phyloP scores from a whole-genome alignment of 495 filamentous ascomycete species.

The Amniculicola lignicola region DNA sequence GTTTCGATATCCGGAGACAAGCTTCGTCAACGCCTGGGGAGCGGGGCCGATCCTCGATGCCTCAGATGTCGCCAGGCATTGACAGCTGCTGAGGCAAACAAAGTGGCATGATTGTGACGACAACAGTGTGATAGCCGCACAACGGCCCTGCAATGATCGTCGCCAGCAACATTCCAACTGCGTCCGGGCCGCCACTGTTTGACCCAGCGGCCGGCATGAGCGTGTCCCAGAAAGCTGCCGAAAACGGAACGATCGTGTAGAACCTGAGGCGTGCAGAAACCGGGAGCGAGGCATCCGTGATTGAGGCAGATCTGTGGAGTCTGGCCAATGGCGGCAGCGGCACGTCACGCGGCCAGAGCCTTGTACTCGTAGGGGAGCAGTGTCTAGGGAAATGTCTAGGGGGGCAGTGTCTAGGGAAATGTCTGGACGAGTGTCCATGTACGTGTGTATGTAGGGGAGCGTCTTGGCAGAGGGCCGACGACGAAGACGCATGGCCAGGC shows the following conservation, averaged over 20 bases:
- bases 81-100: slow-evolving; percentile 21
- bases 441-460: no score
- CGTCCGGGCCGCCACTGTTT: neutral
- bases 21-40: neutral
- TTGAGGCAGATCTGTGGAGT: neutral
- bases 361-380: no score
- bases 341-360: neutral
- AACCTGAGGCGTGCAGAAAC: slow-evolving; percentile 1
- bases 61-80: slow-evolving; percentile 4
- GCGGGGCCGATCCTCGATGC: neutral
- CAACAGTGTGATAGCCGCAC: no score
- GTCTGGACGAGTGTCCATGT: no score
- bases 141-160: no score
- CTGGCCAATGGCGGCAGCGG: neutral
- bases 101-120: slow-evolving; percentile 26
- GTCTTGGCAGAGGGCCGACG: no score
- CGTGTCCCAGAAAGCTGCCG: neutral
- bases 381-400: no score
- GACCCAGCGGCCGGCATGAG: neutral
- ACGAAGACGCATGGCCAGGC: no score
- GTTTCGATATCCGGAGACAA: slow-evolving; percentile 12
- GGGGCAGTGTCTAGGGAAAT: no score
- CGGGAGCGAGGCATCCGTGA: slow-evolving; percentile 25
- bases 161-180: no score
- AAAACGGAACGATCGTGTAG: slow-evolving; percentile 5